Evolutionary conservation across 805 yeast genomes (phyloP).

Genomic region (Candida namnaoensis): DNA sequence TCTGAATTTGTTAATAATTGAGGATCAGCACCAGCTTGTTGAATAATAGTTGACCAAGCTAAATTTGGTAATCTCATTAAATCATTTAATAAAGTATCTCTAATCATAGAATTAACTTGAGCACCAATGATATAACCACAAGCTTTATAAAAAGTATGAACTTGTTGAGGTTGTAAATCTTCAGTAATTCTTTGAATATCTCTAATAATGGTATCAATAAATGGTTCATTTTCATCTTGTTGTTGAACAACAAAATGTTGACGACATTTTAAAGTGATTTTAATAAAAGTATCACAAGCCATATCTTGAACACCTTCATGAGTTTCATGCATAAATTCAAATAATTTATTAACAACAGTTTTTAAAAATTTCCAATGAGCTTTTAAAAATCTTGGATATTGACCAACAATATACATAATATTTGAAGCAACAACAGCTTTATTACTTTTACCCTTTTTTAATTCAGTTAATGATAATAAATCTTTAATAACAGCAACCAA

Average conservation of each 20-base stretch:
- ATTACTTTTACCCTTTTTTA: conserved; percentile 95
- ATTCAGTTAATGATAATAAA: conserved; percentile 82
- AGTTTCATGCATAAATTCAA: conserved; percentile 99
- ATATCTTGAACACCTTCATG: conserved; percentile 99
- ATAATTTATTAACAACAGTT: conserved; percentile 90
- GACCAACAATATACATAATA: conserved; percentile 99
- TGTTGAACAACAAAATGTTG: conserved; percentile 89
- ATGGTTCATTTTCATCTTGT: conserved; percentile 79
- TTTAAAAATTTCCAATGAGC: conserved; percentile 98
- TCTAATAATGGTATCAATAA: conserved; percentile 80
- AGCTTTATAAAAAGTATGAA: conserved; percentile 95
- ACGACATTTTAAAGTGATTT: conserved; percentile 91
- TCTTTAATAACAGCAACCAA: conserved; percentile 91
- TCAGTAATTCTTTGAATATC: conserved; percentile 80
- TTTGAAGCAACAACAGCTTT: conserved; percentile 99
- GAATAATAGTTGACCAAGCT: conserved; percentile 90
- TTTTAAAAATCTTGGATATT: conserved; percentile 92
- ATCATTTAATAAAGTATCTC: conserved; percentile 65
- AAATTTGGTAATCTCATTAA: conserved; percentile 87
- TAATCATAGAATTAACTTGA: conserved; percentile 58
- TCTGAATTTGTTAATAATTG: conserved; percentile 68
- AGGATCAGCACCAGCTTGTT: conserved; percentile 80
- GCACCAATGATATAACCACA: conserved; percentile 92
- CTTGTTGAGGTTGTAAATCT: conserved; percentile 94
- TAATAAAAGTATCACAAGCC: conserved; percentile 99